Evolutionary conservation across 177 flowering plant species (phyloP).

Genomic region (Vitis hybrid): DNA sequence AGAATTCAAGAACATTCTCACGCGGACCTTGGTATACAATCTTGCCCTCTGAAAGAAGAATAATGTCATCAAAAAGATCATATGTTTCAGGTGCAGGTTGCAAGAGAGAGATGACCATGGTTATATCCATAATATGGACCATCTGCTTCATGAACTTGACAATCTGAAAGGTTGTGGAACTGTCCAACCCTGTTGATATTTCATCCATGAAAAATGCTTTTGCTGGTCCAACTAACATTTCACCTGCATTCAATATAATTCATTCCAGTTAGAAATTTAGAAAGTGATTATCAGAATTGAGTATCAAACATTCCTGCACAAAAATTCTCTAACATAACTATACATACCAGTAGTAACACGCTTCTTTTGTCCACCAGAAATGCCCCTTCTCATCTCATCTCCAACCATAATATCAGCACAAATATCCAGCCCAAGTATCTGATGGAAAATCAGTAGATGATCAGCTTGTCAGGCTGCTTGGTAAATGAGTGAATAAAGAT

Average conservation of each 20-base stretch:
- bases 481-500: neutral
- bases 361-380: conserved; percentile 70
- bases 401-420: conserved; percentile 71
- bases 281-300: neutral
- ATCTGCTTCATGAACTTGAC: conserved; percentile 58
- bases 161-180: conserved; percentile 69
- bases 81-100: conserved; percentile 74
- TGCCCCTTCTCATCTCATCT: conserved; percentile 62
- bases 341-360: conserved; percentile 43
- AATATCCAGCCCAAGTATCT: conserved; percentile 67
- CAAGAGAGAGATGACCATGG: conserved; percentile 63
- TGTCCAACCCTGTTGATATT: conserved; percentile 72
- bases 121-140: conserved; percentile 62
- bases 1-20: conserved; percentile 53
- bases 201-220: conserved; percentile 76
- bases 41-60: conserved; percentile 61
- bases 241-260: conserved; percentile 38
- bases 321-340: too few species aligned
- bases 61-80: conserved; percentile 60
- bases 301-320: conserved; percentile 23
- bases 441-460: conserved; percentile 1
- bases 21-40: conserved; percentile 69
- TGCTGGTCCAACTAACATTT: conserved; percentile 74
- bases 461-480: neutral
- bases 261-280: neutral